Conservation (phyloP, 768 basidiomycete genomes). For the Pisolithus sp. region DNA sequence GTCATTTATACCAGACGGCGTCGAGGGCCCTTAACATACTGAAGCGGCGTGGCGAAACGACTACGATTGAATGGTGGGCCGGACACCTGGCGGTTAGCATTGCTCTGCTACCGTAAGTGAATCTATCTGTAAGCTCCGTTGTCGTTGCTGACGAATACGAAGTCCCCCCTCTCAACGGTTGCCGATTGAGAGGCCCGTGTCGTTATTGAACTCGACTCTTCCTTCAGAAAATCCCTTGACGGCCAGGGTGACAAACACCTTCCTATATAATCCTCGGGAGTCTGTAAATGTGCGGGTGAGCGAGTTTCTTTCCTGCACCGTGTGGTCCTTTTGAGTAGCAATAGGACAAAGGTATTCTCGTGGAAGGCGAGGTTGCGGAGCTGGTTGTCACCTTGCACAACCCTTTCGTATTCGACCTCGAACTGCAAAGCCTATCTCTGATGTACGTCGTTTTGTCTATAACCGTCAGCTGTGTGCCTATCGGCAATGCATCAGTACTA, state of each 20-base stretch:
- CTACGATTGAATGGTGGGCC: slow-evolving; percentile 81
- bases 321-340: neutral
- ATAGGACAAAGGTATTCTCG: slow-evolving; percentile 58
- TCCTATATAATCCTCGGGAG: slow-evolving; percentile 88
- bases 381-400: slow-evolving; percentile 83
- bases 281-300: slow-evolving; percentile 51
- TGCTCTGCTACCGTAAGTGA: slow-evolving; percentile 64
- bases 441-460: slow-evolving; percentile 44
- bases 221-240: slow-evolving; percentile 43
- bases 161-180: slow-evolving; percentile 69
- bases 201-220: slow-evolving; percentile 39
- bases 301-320: neutral
- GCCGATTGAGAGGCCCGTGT: slow-evolving; percentile 66
- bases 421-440: slow-evolving; percentile 72
- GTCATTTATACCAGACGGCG: slow-evolving; percentile 67
- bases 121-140: slow-evolving; percentile 1
- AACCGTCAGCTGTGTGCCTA: neutral
- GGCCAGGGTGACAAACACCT: slow-evolving; percentile 64
- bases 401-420: slow-evolving; percentile 88
- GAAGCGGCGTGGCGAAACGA: slow-evolving; percentile 67
- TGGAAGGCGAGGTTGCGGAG: slow-evolving; percentile 80
- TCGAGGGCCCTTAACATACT: slow-evolving; percentile 68
- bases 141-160: slow-evolving; percentile 6
- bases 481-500: slow-evolving; percentile 47
- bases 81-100: slow-evolving; percentile 74